A percentile compares a stretch with the other conserved stretches of the same genome.
Evolutionary conservation across 148 eudicot species (phyloP).

Genomic region (Rhododendron williamsianum): DNA sequence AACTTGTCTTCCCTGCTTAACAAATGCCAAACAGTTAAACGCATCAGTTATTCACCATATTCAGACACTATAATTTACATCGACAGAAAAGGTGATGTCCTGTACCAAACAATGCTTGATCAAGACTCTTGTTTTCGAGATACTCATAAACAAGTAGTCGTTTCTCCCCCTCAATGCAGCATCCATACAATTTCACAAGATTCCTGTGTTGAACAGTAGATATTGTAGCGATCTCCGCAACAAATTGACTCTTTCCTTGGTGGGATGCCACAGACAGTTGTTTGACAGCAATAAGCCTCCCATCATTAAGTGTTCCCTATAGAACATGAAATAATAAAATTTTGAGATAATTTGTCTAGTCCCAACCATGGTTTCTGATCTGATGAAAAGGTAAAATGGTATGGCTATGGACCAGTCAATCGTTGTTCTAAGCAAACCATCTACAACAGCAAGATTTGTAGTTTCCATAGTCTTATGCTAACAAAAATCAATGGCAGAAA

Average conservation of each 20-base stretch:
- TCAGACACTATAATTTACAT: background rate
- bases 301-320: constrained; percentile 74
- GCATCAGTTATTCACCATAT: background rate
- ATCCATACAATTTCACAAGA: constrained; percentile 77
- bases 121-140: constrained; percentile 83
- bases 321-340: background rate
- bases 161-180: constrained; percentile 84
- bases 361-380: background rate
- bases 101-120: constrained; percentile 79
- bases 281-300: constrained; percentile 76
- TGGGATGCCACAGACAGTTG: constrained; percentile 68
- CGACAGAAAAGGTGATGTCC: background rate
- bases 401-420: too few species aligned
- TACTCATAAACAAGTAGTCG: constrained; percentile 87
- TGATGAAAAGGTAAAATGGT: too few species aligned
- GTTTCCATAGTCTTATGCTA: too few species aligned
- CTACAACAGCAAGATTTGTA: too few species aligned
- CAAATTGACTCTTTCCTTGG: constrained; percentile 80
- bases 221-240: constrained; percentile 85
- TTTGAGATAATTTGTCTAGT: background rate
- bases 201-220: constrained; percentile 85
- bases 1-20: constrained; percentile 35
- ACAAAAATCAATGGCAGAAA: too few species aligned
- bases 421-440: too few species aligned
- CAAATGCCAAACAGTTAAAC: background rate